Evolutionary conservation across 345 rosid species (phyloP).

Genomic region (Camelina sativa): DNA sequence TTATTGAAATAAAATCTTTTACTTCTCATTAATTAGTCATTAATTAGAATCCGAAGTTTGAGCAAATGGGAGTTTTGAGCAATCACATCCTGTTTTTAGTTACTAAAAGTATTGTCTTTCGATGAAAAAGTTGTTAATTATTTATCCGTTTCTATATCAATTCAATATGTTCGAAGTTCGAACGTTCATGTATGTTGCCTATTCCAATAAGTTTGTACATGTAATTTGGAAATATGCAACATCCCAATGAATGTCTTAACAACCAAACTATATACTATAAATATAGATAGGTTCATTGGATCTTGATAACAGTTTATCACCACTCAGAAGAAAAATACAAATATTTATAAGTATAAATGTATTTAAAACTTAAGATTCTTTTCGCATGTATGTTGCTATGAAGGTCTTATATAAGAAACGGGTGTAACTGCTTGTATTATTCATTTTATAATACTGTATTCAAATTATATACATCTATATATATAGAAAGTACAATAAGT

Average conservation of each 20-base stretch:
- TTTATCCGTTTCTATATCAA: neutral
- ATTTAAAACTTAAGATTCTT: constrained; percentile 17
- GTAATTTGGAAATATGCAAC: constrained; percentile 44
- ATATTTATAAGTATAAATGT: constrained; percentile 18
- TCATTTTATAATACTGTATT: neutral
- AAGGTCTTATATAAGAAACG: constrained; percentile 16
- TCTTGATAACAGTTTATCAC: constrained; percentile 35
- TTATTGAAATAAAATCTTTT: neutral
- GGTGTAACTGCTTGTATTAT: constrained; percentile 35
- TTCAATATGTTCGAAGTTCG: neutral
- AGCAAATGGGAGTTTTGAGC: neutral
- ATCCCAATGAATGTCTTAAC: constrained; percentile 39
- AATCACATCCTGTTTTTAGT: neutral
- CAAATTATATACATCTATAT: neutral
- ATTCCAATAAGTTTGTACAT: constrained; percentile 38
- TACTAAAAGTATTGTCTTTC: neutral
- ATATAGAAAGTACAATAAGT: neutral
- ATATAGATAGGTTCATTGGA: constrained; percentile 41
- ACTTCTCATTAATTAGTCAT: neutral
- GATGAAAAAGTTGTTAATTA: neutral
- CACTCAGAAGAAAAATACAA: constrained; percentile 28
- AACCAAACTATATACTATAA: constrained; percentile 31
- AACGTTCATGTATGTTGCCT: constrained; percentile 41
- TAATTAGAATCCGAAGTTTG: constrained; percentile 7
- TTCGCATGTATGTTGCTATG: constrained; percentile 13